phyloP scores from a whole-genome alignment of 208 protist genomes.

The Acanthamoeba lugdunensis region DNA sequence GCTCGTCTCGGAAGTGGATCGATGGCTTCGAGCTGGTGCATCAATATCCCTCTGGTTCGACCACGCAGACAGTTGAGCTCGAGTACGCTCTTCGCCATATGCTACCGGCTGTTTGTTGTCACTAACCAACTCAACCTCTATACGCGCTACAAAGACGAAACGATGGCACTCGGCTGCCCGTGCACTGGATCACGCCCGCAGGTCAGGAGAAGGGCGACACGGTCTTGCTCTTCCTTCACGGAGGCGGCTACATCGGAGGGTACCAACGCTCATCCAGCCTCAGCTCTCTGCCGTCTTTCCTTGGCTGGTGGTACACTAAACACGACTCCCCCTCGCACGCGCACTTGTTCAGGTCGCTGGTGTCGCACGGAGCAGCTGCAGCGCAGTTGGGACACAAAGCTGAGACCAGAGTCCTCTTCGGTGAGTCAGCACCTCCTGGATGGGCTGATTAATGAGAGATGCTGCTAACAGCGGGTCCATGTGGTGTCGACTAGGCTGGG shows the following conservation, averaged over 20 bases:
- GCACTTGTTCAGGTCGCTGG: neutral
- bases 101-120: no score
- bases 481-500: constrained; percentile 16
- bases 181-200: neutral
- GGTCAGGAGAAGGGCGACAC: neutral
- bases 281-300: neutral
- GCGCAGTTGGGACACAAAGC: neutral
- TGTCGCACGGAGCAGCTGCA: neutral
- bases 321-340: neutral
- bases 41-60: no score
- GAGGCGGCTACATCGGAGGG: constrained; percentile 24
- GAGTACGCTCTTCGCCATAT: no score
- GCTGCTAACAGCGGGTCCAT: neutral
- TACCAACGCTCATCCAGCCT: no score
- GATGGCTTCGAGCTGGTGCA: no score
- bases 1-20: no score
- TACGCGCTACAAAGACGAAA: neutral
- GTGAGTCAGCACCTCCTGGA: no score
- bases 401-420: constrained; percentile 7
- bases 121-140: no score
- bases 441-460: neutral
- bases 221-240: constrained; percentile 17
- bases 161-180: neutral
- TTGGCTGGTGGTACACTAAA: no score
- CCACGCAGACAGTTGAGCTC: no score